Percentiles rank a stretch among this genome's conserved stretches.
Evolutionary conservation across 371 early-diverging fungal species (phyloP).

Genomic region (Phascolomyces articulosus): DNA sequence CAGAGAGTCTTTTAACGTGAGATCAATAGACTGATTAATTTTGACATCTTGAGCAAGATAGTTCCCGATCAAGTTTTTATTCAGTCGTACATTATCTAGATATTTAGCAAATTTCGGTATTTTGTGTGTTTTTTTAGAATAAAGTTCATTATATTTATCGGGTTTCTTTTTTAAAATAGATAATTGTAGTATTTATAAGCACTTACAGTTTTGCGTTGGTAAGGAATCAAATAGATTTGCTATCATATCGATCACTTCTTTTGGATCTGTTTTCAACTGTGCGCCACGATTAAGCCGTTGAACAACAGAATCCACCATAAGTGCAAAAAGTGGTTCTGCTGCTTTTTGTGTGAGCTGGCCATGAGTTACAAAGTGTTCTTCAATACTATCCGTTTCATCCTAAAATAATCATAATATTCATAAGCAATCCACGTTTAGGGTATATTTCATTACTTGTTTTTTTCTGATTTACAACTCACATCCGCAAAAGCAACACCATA

Average conservation of each 20-base stretch:
- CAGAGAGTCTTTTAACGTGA: conserved; percentile 13
- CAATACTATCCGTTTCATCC: conserved; percentile 56
- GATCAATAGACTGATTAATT: conserved; percentile 26
- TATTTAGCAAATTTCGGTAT: background rate
- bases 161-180: too few species aligned
- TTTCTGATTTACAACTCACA: conserved; percentile 38
- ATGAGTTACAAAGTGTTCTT: conserved; percentile 58
- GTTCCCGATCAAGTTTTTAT: conserved; percentile 37
- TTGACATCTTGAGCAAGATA: conserved; percentile 39
- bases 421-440: background rate
- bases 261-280: conserved; percentile 53
- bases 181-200: too few species aligned
- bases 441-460: too few species aligned
- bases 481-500: conserved; percentile 59
- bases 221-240: conserved; percentile 55
- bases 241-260: conserved; percentile 61
- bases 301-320: conserved; percentile 46
- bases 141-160: background rate
- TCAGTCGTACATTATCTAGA: conserved; percentile 21
- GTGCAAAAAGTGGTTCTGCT: conserved; percentile 53
- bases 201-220: conserved; percentile 49
- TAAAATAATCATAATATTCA: conserved; percentile 15
- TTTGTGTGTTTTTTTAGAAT: too few species aligned
- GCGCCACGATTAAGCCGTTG: conserved; percentile 41
- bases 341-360: conserved; percentile 55